A percentile compares a stretch with the other conserved stretches of the same genome.
phyloP scores from a whole-genome alignment of 345 rosid species.

The Nasturtium officinale region DNA sequence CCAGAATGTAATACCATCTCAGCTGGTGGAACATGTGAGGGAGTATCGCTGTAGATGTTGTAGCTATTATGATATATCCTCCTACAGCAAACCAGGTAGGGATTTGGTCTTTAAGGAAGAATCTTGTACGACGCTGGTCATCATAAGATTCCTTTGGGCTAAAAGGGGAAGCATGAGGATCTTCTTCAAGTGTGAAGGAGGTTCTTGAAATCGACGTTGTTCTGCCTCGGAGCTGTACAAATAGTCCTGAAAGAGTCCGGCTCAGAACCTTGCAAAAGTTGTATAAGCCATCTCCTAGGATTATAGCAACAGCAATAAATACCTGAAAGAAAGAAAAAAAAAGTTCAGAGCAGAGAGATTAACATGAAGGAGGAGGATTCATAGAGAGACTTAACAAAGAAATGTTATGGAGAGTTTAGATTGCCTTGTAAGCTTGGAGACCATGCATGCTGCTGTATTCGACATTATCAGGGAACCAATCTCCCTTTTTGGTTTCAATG shows the following conservation, averaged over 20 bases:
- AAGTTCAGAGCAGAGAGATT: not conserved
- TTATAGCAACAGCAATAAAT: conserved; percentile 77
- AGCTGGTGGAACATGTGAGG: conserved; percentile 68
- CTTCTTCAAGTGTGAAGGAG: conserved; percentile 47
- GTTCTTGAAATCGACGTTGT: conserved; percentile 33
- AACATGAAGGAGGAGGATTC: not conserved
- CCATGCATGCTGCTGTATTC: conserved; percentile 53
- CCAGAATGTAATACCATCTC: conserved; percentile 72
- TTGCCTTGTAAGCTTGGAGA: conserved; percentile 76
- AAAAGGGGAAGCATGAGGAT: conserved; percentile 42
- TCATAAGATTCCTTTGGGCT: conserved; percentile 53
- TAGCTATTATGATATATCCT: conserved; percentile 59
- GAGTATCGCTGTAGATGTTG: conserved; percentile 52
- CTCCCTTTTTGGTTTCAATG: conserved; percentile 59
- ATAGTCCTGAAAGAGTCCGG: conserved; percentile 57
- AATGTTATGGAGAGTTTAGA: conserved; percentile 17
- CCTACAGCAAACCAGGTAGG: conserved; percentile 66
- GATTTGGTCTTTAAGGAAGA: conserved; percentile 79
- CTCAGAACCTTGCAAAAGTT: conserved; percentile 71
- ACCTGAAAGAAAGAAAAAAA: conserved; percentile 49
- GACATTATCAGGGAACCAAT: conserved; percentile 57
- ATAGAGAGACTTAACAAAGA: conserved; percentile 10
- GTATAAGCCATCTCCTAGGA: conserved; percentile 82
- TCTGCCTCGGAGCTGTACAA: conserved; percentile 46
- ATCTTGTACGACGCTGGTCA: conserved; percentile 59